Conservation (phyloP, 768 basidiomycete genomes). For the Daedalea quercina region DNA sequence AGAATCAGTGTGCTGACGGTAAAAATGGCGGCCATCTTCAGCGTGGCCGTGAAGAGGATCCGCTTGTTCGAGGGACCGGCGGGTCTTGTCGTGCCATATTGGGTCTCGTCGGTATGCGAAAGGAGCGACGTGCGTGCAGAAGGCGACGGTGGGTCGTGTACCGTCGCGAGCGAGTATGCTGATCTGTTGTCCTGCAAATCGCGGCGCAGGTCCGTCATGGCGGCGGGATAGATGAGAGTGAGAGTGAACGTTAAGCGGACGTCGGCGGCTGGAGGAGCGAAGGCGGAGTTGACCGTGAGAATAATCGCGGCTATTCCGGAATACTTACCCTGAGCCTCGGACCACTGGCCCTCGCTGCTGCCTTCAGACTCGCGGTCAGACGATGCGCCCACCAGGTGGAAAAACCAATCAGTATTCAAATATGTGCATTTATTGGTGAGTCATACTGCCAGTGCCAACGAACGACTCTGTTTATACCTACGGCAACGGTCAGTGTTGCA, state of each 20-base stretch:
- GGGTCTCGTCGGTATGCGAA: constrained; percentile 8
- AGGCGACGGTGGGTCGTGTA: constrained; percentile 33
- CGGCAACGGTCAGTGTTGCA: too few relatives aligned
- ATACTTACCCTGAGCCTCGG: too few relatives aligned
- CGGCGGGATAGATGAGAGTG: background rate
- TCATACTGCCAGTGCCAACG: too few relatives aligned
- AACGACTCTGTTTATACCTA: too few relatives aligned
- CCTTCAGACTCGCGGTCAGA: too few relatives aligned
- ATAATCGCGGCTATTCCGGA: too few relatives aligned
- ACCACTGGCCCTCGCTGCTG: too few relatives aligned
- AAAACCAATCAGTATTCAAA: too few relatives aligned
- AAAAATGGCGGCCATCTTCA: constrained; percentile 83
- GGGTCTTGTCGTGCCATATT: constrained; percentile 44
- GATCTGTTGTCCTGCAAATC: constrained; percentile 31
- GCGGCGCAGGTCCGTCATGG: constrained; percentile 3
- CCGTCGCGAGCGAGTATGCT: constrained; percentile 60
- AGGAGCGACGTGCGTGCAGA: constrained; percentile 25
- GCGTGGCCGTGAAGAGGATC: constrained; percentile 70
- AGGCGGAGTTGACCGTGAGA: too few relatives aligned
- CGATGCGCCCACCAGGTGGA: too few relatives aligned
- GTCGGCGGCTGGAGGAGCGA: too few relatives aligned
- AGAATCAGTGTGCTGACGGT: constrained; percentile 60
- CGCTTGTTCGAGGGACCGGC: constrained; percentile 36
- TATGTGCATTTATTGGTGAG: too few relatives aligned
- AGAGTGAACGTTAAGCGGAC: background rate